A percentile compares a stretch with the other conserved stretches of the same genome.
Conservation (phyloP, 2,329 filamentous ascomycete genomes). For the Bipolaris victoriae region DNA sequence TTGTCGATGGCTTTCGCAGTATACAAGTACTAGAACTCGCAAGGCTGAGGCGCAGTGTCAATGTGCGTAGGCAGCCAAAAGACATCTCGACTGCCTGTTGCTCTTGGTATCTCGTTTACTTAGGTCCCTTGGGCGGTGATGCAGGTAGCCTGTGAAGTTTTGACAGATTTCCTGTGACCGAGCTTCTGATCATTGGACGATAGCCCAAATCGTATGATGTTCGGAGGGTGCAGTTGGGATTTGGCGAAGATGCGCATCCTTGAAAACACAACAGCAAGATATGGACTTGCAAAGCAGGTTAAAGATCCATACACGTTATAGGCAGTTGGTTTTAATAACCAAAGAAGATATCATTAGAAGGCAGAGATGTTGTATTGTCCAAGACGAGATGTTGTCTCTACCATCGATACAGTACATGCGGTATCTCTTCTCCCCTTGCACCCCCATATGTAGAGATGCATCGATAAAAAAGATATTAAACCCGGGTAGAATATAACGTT, state of each 20-base stretch:
- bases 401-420: background rate
- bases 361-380: background rate
- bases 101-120: conserved; percentile 17
- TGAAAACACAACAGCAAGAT: background rate
- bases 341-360: background rate
- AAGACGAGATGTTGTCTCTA: background rate
- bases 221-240: conserved; percentile 35
- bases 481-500: background rate
- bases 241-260: conserved; percentile 12
- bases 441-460: background rate
- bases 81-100: conserved; percentile 27
- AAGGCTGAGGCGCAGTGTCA: conserved; percentile 5
- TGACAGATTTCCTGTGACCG: conserved; percentile 42
- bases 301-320: background rate
- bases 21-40: background rate
- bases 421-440: background rate
- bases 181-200: conserved; percentile 48
- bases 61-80: conserved; percentile 18
- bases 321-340: background rate
- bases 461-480: background rate
- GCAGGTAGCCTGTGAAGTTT: conserved; percentile 44
- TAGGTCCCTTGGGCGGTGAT: conserved; percentile 14
- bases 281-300: background rate
- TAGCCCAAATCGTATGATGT: conserved; percentile 47
- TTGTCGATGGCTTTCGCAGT: conserved; percentile 10